Conservation (phyloP, 2,329 filamentous ascomycete species). For the Phoma sp. region DNA sequence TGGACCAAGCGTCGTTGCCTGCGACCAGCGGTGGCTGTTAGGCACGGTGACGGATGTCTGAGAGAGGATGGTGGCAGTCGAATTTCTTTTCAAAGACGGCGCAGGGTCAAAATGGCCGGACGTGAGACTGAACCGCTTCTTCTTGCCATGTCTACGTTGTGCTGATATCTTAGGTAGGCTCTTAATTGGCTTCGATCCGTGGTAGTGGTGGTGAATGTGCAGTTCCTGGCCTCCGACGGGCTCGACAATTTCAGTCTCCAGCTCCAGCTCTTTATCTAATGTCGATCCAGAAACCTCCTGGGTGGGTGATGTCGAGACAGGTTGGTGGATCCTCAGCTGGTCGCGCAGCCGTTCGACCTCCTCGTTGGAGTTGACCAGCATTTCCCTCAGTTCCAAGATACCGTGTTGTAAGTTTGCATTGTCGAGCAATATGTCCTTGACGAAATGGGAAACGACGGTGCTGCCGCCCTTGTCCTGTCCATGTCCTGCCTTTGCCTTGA, state of each 20-base stretch:
- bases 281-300: constrained; percentile 51
- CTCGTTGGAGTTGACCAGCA: constrained; percentile 90
- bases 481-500: constrained; percentile 72
- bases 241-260: constrained; percentile 53
- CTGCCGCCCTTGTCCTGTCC: constrained; percentile 64
- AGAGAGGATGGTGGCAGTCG: constrained; percentile 66
- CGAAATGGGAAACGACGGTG: constrained; percentile 90
- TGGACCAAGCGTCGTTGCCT: constrained; percentile 66
- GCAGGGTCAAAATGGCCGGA: constrained; percentile 56
- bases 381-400: constrained; percentile 87
- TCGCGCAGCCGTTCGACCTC: constrained; percentile 88
- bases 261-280: constrained; percentile 75
- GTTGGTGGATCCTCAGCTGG: constrained; percentile 80
- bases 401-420: constrained; percentile 93
- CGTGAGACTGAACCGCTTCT: constrained; percentile 71
- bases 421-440: constrained; percentile 92
- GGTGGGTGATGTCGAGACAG: constrained; percentile 51
- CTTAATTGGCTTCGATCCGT: constrained; percentile 57
- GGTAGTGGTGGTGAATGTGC: constrained; percentile 95
- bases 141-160: constrained; percentile 63
- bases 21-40: constrained; percentile 66
- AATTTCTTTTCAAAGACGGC: constrained; percentile 52
- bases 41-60: constrained; percentile 66
- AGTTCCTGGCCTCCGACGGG: constrained; percentile 61
- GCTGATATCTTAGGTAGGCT: constrained; percentile 54